These are phyloP conservation scores for Sistotremastrum niveocremeum DNA, from an alignment of 768 basidiomycete genomes.

Conservation along the genomic window DNA sequence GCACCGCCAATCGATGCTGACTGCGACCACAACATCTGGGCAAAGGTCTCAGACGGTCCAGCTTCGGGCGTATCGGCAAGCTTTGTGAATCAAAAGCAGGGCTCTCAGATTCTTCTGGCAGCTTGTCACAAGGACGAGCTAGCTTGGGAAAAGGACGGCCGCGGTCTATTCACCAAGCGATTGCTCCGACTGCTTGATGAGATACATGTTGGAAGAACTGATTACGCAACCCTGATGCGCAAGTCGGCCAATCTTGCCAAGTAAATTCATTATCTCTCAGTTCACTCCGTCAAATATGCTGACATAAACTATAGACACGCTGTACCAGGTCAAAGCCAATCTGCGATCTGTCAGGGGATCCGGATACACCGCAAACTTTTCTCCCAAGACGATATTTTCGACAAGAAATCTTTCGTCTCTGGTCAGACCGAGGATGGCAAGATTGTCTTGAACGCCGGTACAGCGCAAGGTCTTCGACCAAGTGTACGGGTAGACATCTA, in stretches of 20 bases:
- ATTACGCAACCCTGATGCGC: constrained; percentile 22
- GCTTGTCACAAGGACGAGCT: constrained; percentile 25
- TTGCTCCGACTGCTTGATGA: constrained; percentile 16
- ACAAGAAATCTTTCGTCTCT: constrained; percentile 18
- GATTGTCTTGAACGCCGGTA: constrained; percentile 18
- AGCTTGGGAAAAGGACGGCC: constrained; percentile 18
- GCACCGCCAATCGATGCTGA: background rate
- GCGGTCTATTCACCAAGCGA: constrained; percentile 21
- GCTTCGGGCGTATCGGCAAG: constrained; percentile 4
- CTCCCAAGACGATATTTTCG: constrained; percentile 11
- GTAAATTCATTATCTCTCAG: constrained; percentile 8
- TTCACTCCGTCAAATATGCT: background rate
- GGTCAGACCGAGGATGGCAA: constrained; percentile 5
- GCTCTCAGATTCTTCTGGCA: constrained; percentile 29
- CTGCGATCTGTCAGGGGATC: constrained; percentile 23
- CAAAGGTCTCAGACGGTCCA: constrained; percentile 6
- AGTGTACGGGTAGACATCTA: no score
- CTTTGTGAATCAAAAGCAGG: constrained; percentile 16
- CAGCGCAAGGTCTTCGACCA: constrained; percentile 14
- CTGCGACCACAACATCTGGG: constrained; percentile 17
- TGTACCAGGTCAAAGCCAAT: constrained; percentile 14
- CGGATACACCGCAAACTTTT: constrained; percentile 21
- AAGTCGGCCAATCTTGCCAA: constrained; percentile 16
- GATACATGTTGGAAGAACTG: constrained; percentile 13
- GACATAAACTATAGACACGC: no score